Conservation (phyloP, 176 grass and related monocot species). For the Cenchrus americanus region DNA sequence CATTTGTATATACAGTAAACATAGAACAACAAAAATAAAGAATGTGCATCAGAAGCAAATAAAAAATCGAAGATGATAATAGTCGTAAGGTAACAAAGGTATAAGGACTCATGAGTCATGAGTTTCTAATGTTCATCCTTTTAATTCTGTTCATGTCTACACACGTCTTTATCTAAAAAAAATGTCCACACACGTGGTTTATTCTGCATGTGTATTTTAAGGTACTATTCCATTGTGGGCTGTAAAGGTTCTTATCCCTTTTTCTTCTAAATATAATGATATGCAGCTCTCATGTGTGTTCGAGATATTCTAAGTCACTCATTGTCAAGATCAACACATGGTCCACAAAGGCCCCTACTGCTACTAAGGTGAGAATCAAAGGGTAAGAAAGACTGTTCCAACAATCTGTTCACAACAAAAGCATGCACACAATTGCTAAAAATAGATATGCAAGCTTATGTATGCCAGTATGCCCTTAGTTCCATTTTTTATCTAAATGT, state of each 20-base stretch:
- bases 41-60: background rate
- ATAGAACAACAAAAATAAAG: conserved; percentile 13
- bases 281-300: too few species aligned
- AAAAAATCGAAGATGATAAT: conserved; percentile 16
- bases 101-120: background rate
- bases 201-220: background rate
- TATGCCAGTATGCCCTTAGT: background rate
- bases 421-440: conserved; percentile 25
- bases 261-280: too few species aligned
- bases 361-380: background rate
- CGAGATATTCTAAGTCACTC: too few species aligned
- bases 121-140: background rate
- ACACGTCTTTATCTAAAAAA: too few species aligned
- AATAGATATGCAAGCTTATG: background rate
- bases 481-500: conserved; percentile 2
- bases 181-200: background rate
- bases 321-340: background rate
- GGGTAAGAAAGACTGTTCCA: background rate
- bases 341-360: background rate
- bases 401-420: conserved; percentile 28
- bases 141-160: background rate
- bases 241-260: too few species aligned
- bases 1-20: conserved; percentile 18
- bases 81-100: background rate
- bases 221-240: background rate